Conservation (phyloP, 2,329 filamentous ascomycete genomes). For the Colletotrichum endophyticum region DNA sequence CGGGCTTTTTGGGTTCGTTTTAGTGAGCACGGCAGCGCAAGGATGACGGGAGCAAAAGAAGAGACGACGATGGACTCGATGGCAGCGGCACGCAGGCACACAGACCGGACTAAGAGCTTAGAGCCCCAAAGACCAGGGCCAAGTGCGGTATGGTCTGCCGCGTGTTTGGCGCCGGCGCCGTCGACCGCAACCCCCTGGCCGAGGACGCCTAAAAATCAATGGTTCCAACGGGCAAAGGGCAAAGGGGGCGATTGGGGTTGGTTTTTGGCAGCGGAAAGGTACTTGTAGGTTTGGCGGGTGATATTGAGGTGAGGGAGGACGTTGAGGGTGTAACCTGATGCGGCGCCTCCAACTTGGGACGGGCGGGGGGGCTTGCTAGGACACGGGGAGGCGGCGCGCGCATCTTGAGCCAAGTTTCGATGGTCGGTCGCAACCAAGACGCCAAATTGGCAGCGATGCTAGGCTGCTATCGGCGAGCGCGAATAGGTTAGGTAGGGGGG, state of each 20-base stretch:
- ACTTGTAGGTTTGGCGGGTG: not conserved
- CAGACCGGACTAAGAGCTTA: not conserved
- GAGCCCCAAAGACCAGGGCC: not conserved
- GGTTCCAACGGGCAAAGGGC: constrained; percentile 2
- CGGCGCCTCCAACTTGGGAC: not conserved
- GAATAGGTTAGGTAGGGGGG: not conserved
- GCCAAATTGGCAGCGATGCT: not conserved
- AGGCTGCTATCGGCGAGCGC: not conserved
- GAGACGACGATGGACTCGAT: not conserved
- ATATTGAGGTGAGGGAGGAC: not conserved
- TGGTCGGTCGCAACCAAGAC: not conserved
- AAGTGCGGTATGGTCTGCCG: constrained; percentile 1
- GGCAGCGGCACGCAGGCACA: not conserved
- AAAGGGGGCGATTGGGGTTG: not conserved
- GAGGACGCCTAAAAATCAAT: not conserved
- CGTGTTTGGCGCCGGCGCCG: not conserved
- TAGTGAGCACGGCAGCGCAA: not conserved
- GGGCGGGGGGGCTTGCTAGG: not conserved
- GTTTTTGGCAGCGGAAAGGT: not conserved
- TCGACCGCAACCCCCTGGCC: not conserved
- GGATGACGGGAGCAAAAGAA: not conserved
- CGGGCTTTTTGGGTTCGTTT: not conserved
- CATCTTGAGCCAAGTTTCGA: not conserved
- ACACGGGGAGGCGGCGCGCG: not conserved
- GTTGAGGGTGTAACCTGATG: constrained; percentile 6